Conservation (phyloP, 2,329 filamentous ascomycete genomes). For the Exophiala sp. region DNA sequence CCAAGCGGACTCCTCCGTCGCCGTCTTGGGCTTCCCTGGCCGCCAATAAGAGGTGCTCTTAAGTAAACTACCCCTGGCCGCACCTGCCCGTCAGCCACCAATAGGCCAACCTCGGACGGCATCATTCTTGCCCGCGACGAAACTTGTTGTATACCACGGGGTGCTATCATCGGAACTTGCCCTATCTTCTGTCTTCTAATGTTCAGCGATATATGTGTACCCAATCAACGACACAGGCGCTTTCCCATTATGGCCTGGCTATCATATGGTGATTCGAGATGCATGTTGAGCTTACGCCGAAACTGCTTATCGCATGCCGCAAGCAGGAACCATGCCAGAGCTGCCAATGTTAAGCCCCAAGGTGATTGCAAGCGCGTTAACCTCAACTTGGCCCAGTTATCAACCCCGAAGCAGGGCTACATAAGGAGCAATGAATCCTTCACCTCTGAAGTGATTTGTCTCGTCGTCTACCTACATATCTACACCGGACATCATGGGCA, state of each 20-base stretch:
- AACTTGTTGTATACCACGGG: neutral
- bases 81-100: neutral
- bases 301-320: too few relatives aligned
- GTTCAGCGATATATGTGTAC: too few relatives aligned
- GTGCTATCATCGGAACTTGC: neutral
- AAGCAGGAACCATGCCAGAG: too few relatives aligned
- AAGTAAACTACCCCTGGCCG: too few relatives aligned
- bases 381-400: neutral
- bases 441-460: neutral
- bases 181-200: neutral
- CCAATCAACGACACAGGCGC: neutral
- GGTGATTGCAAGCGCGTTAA: too few relatives aligned
- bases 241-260: neutral
- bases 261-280: too few relatives aligned
- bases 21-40: neutral
- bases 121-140: neutral
- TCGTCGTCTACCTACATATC: too few relatives aligned
- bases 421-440: neutral
- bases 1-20: neutral
- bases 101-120: neutral
- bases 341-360: too few relatives aligned
- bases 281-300: too few relatives aligned
- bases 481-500: slow-evolving; percentile 1
- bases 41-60: too few relatives aligned
- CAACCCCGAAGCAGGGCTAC: neutral